Base-by-base conservation (phyloP, 2,329 filamentous ascomycete species). In the Penicillium paneum region DNA sequence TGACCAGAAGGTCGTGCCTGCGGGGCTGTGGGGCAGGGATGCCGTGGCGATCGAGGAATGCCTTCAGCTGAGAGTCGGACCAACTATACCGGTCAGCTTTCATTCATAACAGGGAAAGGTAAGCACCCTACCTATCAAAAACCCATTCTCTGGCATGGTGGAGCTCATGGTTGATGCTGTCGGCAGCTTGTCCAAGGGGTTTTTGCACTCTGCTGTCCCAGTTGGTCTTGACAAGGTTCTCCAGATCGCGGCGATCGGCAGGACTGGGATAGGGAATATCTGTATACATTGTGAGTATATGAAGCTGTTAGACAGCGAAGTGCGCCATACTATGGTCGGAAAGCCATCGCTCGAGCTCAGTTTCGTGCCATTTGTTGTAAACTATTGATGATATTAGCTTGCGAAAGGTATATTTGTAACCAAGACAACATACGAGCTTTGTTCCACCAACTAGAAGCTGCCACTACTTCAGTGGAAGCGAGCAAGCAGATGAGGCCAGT, bases 301-400 rank as follows among this genome's bases (percentile, higher is more conserved):
- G 32, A n/a, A 24, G 17, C 13, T 29, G 39, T 31, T 51, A 13
- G 24, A 45, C 26, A 21, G 1, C 11, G 17, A 38, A 15, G 28
- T 41, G 3, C 8, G 40, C 19, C 57, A 40, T 62, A 75, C 74
- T 85, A 77, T 97, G 83, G 71, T 99, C 94, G 29, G 89, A 89
- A 46, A 99, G 85, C 94, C 94, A 99, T 68, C 92, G 85, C 79
- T 99, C 93, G 29, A 99, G 85, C 81, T 99, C 94, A 21, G 90
- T 96, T 80, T 97, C 88, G 68, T 97, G 93, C 94, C 94, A 99
- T 74, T 94, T 97, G 78, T 97, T 97, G 81, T 97, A 97, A 15
- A 88, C 93, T 96, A 69, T 13, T 42, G 54, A 35, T 36, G 52
- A 29, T 36, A 32, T 56, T 55, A 47, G 43, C 29, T 54, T 52